phyloP scores from a whole-genome alignment of 2,329 filamentous ascomycete genomes.

The Phaeosphaeria sp. region DNA sequence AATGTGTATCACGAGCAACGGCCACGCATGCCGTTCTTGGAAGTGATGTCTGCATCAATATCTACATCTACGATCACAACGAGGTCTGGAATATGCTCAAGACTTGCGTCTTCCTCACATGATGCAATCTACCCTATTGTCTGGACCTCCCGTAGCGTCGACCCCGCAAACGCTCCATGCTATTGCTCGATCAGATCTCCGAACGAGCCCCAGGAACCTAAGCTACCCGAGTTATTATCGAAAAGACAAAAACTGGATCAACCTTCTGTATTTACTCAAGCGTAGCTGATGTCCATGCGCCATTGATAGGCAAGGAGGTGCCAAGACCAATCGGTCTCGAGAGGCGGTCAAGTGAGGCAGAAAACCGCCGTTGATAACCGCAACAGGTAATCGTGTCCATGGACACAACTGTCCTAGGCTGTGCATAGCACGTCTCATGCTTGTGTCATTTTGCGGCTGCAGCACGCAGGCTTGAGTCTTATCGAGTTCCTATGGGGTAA shows the following conservation, averaged over 20 bases:
- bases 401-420: conserved; percentile 7
- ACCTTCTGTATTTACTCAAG: conserved; percentile 25
- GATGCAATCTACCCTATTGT: conserved; percentile 24
- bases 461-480: conserved; percentile 26
- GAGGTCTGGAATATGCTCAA: conserved; percentile 15
- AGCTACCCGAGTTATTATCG: conserved; percentile 26
- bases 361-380: conserved; percentile 41
- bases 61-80: conserved; percentile 9
- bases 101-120: conserved; percentile 14
- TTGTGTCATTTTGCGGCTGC: conserved; percentile 34
- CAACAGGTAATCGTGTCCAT: conserved; percentile 37
- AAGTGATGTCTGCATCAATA: conserved; percentile 10
- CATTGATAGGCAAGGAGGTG: conserved; percentile 22
- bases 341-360: conserved; percentile 31
- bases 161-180: conserved; percentile 23
- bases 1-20: conserved; percentile 19
- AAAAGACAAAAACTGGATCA: conserved; percentile 16
- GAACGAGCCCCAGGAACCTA: conserved; percentile 10
- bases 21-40: conserved; percentile 3
- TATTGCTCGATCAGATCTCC: conserved; percentile 11
- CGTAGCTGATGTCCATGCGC: conserved; percentile 1
- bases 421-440: conserved; percentile 18
- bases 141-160: conserved; percentile 18
- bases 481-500: conserved; percentile 46
- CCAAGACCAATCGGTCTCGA: conserved; percentile 9